Evolutionary conservation across 2,329 filamentous ascomycete genomes (phyloP).

Genomic region (Elsinoe ampelina): DNA sequence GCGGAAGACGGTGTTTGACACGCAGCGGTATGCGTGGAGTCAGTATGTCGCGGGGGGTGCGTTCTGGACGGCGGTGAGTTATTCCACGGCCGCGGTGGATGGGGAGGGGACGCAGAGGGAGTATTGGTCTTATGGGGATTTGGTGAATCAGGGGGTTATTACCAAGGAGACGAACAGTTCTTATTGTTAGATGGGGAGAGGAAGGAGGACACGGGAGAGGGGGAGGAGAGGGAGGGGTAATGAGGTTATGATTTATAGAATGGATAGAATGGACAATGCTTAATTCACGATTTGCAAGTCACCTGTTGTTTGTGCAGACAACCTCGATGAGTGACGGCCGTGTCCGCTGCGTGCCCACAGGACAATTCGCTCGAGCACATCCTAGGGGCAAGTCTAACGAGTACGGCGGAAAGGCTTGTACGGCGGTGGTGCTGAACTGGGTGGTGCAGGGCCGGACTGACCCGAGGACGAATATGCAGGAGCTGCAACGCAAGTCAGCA

Average conservation of each 20-base stretch:
- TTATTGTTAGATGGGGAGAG: slow-evolving; percentile 12
- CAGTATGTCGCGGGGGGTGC: slow-evolving; percentile 26
- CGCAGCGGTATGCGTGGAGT: slow-evolving; percentile 27
- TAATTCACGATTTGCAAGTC: too few relatives aligned
- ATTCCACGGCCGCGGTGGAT: slow-evolving; percentile 16
- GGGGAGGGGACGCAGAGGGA: slow-evolving; percentile 18
- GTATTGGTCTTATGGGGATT: slow-evolving; percentile 18
- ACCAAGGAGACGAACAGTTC: slow-evolving; percentile 13
- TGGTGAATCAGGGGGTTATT: slow-evolving; percentile 15
- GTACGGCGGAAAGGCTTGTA: too few relatives aligned
- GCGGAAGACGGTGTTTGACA: slow-evolving; percentile 25
- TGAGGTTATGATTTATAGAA: not conserved
- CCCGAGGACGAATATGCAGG: too few relatives aligned
- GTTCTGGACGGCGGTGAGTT: slow-evolving; percentile 22
- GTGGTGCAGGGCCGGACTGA: too few relatives aligned
- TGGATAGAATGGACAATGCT: not conserved
- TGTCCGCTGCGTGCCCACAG: too few relatives aligned
- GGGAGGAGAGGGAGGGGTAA: not conserved
- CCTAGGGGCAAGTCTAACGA: too few relatives aligned
- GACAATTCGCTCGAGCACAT: too few relatives aligned
- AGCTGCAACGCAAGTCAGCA: too few relatives aligned
- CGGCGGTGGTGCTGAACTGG: too few relatives aligned
- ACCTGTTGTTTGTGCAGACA: not conserved
- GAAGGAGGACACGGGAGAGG: not conserved
- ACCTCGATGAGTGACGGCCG: not conserved